Conservation (phyloP, 257 asterid species). For the Eustoma russellianum region DNA sequence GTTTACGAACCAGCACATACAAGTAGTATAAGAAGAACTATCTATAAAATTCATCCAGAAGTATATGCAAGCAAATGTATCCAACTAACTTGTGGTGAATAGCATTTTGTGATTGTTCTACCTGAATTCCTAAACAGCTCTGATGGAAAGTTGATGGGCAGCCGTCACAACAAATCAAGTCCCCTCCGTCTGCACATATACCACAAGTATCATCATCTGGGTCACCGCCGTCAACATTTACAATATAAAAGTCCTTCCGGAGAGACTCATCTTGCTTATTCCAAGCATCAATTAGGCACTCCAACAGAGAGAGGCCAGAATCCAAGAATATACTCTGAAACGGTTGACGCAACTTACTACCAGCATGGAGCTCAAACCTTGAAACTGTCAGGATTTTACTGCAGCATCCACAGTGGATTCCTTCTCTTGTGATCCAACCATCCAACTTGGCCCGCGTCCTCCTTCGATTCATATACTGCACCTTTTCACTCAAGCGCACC, state of each 20-base stretch:
- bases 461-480: constrained; percentile 85
- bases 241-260: constrained; percentile 42
- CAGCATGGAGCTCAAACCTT: constrained; percentile 97
- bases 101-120: constrained; percentile 14
- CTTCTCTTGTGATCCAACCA: constrained; percentile 97
- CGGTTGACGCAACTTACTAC: constrained; percentile 82
- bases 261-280: constrained; percentile 64
- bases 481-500: constrained; percentile 63
- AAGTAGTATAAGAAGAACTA: background rate
- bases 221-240: constrained; percentile 66
- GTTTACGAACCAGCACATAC: no score
- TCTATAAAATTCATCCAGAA: background rate
- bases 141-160: constrained; percentile 98
- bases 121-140: constrained; percentile 76
- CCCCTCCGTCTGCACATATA: constrained; percentile 96
- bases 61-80: background rate
- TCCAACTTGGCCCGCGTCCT: constrained; percentile 67
- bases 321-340: constrained; percentile 77
- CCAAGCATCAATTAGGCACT: constrained; percentile 91
- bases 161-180: constrained; percentile 91
- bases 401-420: constrained; percentile 96
- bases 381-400: constrained; percentile 88
- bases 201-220: constrained; percentile 96
- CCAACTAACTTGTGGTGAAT: background rate
- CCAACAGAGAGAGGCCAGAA: constrained; percentile 75